Base-by-base conservation (phyloP, 2,329 filamentous ascomycete genomes). In the Pseudogymnoascus sp. region DNA sequence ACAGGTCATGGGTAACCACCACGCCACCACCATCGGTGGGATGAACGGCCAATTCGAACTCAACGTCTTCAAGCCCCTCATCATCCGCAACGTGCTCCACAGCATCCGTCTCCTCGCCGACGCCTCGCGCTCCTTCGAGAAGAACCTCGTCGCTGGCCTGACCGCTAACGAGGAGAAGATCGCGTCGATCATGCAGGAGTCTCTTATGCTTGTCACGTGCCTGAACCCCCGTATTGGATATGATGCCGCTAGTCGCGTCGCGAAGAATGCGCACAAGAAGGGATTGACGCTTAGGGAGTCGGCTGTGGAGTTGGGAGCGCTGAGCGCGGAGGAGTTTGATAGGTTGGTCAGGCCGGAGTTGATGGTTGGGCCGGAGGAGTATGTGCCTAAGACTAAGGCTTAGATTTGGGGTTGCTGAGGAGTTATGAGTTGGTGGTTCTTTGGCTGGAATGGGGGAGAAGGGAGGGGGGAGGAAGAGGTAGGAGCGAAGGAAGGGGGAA, bases 251-350 rank as follows among this genome's bases (percentile, higher is more conserved):
- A 92, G 88, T 78, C 96, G 96, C 82, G 93, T 96, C 23, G 93
- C 93, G 73, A 97, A 97, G 88, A 96, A 99, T 74, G 95, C 95
- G 14, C 95, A 99, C 82, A 97, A 97, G 86, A 97, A 97, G 86
- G 92, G 92, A 35, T 79, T 93, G 60, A 97, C 92, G 23, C 84
- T 99, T 64, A 97, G 97, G 83, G 80, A 96, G 79, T 93, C 89
- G 72, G 93, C 95, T 18, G 87, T 97, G 83, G 91, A 97, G 82
- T 84, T 99, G 68, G 85, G 96, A 69, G 93, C 92, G 52, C 81
- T 97, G 69, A 93, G 87, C 67, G 87, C 88, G 73, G 90, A 90
- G 72, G 93, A 97, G 74, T 97, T 97, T 74, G 92, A 97, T 77
- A 83, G 85, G 69, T 82, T 96, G 67, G 95, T 99, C 68, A 87